Base-by-base conservation (phyloP, 352 stramenopile genomes). In the Blastocystis hominis region DNA sequence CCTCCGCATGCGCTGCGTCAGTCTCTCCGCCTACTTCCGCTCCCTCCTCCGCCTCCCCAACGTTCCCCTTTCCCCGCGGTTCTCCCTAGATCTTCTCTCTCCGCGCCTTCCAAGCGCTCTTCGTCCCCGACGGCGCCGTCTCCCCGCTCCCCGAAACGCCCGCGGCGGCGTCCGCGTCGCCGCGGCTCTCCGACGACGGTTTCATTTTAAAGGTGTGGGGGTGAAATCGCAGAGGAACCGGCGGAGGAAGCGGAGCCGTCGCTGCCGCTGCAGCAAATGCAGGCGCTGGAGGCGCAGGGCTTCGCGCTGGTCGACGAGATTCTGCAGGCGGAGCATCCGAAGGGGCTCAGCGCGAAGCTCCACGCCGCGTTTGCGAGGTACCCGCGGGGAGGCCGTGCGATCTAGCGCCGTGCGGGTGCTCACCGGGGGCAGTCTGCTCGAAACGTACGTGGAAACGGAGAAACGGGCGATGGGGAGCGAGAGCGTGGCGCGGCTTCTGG, bases 301-400 rank as follows among this genome's bases (percentile, higher is more conserved):
- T 84, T 66, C 38, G 53, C 20, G 15, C n/a, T 84, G 66, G 72
- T 84, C 4, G 42, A 69, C 44, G 72, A 84, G 20, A 24, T 84
- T 2, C 30, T 84, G 17, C 72, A 84, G n/a, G 50, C 46, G 24
- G 72, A 84, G 17, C 44, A 20, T 24, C 13, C 50, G 17, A 20
- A n/a, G 24, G 30, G 20, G 3, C n/a, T 84, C 9, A 36, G 40
- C 20, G 34, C 7, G 3, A 44, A 36, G 10, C 30, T 84, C 0
- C 72, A 84, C 9, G 7, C n/a, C n/a, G 13, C 68, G 1, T 34
- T 84, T 13, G 72, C 66, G 24, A 66, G 68, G 72, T 84, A 0
- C 4, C 10, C 13, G 38, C 50, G 1, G 24, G n/a, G 44, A 64
- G 20, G 10, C 4, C 7, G 3, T 84, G 4, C 30, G 40, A 7